Conservation (phyloP, 768 basidiomycete species). For the Suillus lakei region DNA sequence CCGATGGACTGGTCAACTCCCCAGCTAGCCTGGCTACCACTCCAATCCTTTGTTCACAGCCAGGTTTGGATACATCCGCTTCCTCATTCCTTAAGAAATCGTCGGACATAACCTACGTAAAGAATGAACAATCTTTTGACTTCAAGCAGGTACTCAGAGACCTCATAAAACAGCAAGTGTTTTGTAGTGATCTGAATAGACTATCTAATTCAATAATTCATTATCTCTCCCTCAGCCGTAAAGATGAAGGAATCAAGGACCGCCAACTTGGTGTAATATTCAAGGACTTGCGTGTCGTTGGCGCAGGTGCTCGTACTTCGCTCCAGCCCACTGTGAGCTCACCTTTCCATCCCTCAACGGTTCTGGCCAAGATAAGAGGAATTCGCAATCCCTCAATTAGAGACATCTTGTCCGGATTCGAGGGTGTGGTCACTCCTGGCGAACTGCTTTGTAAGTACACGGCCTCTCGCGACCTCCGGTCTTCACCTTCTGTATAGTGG, state of each 20-base stretch:
- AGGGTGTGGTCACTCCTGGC: slow-evolving; percentile 63
- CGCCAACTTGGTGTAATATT: slow-evolving; percentile 69
- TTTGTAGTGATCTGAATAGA: neutral
- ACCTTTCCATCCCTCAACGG: slow-evolving; percentile 56
- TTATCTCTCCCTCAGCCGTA: slow-evolving; percentile 39
- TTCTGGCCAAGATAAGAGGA: slow-evolving; percentile 47
- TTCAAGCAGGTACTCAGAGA: slow-evolving; percentile 31
- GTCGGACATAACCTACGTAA: neutral
- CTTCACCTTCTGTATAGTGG: slow-evolving; percentile 51
- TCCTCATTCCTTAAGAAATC: neutral
- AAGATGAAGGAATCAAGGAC: slow-evolving; percentile 51
- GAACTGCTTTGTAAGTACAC: slow-evolving; percentile 68
- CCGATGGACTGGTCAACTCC: neutral
- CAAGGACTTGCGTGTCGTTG: slow-evolving; percentile 61
- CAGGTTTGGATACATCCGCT: neutral
- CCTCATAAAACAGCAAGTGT: slow-evolving; percentile 25
- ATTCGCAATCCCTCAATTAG: slow-evolving; percentile 65
- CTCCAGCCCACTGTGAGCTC: slow-evolving; percentile 67
- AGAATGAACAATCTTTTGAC: slow-evolving; percentile 29
- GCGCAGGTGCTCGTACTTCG: slow-evolving; percentile 57
- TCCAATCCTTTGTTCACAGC: neutral
- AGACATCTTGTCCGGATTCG: slow-evolving; percentile 56
- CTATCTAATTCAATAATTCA: neutral
- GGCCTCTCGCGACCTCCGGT: neutral
- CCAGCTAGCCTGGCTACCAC: neutral